These are phyloP conservation scores for Euphorbia pulcherrima DNA, from an alignment of 345 rosid genomes.

Conservation along the genomic window DNA sequence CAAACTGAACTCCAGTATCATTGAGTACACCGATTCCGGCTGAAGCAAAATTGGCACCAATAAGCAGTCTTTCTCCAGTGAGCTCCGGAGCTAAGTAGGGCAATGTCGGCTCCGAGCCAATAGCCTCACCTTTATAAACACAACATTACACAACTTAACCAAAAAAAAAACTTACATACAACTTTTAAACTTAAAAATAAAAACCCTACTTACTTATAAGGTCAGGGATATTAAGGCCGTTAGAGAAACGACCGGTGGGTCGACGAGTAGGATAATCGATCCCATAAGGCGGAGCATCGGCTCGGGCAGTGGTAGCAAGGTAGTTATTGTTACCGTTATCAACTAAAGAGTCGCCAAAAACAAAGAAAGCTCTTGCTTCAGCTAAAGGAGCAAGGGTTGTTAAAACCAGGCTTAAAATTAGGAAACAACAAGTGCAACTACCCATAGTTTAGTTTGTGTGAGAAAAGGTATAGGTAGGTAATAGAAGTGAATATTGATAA, in stretches of 20 bases:
- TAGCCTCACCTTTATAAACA: conserved; percentile 44
- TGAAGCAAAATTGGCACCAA: conserved; percentile 93
- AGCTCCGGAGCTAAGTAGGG: conserved; percentile 79
- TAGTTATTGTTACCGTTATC: conserved; percentile 88
- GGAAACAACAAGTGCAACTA: background rate
- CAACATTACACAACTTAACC: background rate
- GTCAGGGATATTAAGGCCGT: conserved; percentile 85
- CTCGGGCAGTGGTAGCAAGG: conserved; percentile 75
- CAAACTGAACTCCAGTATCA: conserved; percentile 90
- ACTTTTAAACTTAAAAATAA: background rate
- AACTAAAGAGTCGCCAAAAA: conserved; percentile 69
- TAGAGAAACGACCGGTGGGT: conserved; percentile 81
- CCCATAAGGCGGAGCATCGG: conserved; percentile 74
- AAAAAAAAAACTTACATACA: background rate
- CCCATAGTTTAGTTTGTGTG: conserved; percentile 1
- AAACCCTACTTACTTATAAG: conserved; percentile 62
- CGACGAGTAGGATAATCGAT: conserved; percentile 66
- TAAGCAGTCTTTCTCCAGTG: conserved; percentile 48
- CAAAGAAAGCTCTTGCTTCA: conserved; percentile 28
- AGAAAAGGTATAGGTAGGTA: no score
- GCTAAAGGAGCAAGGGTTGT: conserved; percentile 3
- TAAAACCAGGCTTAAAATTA: conserved; percentile 22
- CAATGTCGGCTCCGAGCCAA: conserved; percentile 60
- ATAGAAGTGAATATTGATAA: no score
- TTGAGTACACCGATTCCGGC: conserved; percentile 91